Percentiles rank a stretch among this genome's conserved stretches.
phyloP scores from a whole-genome alignment of 768 basidiomycete species.

The Daedalea quercina region DNA sequence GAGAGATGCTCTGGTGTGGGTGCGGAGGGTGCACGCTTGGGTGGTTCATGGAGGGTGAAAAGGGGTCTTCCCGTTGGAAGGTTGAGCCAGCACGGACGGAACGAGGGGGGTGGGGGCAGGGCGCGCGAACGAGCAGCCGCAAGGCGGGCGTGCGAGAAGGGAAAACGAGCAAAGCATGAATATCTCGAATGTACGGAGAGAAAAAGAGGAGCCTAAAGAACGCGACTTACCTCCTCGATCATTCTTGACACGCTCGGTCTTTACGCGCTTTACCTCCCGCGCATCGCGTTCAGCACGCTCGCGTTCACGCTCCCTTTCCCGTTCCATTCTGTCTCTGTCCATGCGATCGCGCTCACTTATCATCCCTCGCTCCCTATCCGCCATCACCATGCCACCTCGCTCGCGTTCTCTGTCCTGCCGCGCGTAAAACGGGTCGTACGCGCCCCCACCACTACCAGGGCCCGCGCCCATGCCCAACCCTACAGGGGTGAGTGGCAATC shows the following conservation, averaged over 20 bases:
- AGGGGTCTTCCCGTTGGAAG: constrained; percentile 12
- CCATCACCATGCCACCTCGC: constrained; percentile 16
- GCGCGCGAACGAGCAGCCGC: constrained; percentile 5
- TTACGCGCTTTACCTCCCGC: constrained; percentile 57
- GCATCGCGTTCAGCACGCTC: constrained; percentile 27
- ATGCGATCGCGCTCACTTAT: constrained; percentile 19
- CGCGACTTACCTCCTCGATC: constrained; percentile 35
- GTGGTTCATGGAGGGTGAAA: constrained; percentile 17
- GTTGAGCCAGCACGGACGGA: too few relatives aligned
- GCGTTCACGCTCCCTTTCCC: constrained; percentile 18
- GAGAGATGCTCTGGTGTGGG: constrained; percentile 17
- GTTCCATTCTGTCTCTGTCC: constrained; percentile 14
- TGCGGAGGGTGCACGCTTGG: constrained; percentile 10
- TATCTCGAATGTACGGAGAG: constrained; percentile 15
- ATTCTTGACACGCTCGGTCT: constrained; percentile 42
- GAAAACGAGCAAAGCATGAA: constrained; percentile 21
- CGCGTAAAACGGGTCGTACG: constrained; percentile 31
- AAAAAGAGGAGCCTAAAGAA: constrained; percentile 17
- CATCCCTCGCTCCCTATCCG: constrained; percentile 29
- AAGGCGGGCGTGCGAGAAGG: constrained; percentile 17
- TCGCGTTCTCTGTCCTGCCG: constrained; percentile 29
- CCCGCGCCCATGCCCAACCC: constrained; percentile 23
- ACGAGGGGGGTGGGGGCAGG: not conserved
- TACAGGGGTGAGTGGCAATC: constrained; percentile 19
- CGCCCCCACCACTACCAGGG: constrained; percentile 19